Evolutionary conservation across 345 rosid species (phyloP).

Genomic region (Hevea brasiliensis): DNA sequence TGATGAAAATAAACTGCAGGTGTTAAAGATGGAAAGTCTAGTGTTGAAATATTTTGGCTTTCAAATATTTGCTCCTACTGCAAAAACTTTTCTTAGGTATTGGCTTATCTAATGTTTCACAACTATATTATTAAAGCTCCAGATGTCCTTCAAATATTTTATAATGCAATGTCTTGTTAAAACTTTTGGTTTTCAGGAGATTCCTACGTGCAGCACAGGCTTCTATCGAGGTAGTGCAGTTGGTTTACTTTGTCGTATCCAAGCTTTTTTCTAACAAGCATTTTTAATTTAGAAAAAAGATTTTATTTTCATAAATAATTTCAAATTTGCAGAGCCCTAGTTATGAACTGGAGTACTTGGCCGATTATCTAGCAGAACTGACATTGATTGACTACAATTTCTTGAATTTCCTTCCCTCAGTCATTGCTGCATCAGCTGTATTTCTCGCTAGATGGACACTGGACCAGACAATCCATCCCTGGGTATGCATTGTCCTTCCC

Average conservation of each 20-base stretch:
- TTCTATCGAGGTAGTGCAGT: constrained; percentile 51
- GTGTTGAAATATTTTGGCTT: constrained; percentile 70
- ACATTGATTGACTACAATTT: constrained; percentile 61
- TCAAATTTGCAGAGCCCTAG: constrained; percentile 60
- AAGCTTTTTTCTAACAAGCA: not conserved
- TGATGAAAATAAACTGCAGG: constrained; percentile 44
- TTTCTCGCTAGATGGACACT: constrained; percentile 93
- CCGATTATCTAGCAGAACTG: constrained; percentile 77
- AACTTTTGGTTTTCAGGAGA: constrained; percentile 55
- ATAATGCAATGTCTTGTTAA: constrained; percentile 12
- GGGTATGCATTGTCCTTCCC: constrained; percentile 54
- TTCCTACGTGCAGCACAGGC: constrained; percentile 87
- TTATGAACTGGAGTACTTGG: constrained; percentile 70
- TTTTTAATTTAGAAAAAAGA: constrained; percentile 15
- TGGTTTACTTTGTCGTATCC: not conserved
- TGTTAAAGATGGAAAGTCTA: constrained; percentile 65
- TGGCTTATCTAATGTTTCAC: constrained; percentile 2
- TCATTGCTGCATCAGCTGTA: constrained; percentile 86
- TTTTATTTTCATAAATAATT: constrained; percentile 9
- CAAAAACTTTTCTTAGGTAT: constrained; percentile 89
- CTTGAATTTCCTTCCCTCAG: constrained; percentile 72
- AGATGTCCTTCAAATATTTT: constrained; percentile 1
- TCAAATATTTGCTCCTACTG: constrained; percentile 64
- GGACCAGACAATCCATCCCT: constrained; percentile 76
- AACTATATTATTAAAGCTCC: not conserved